Percentiles rank a stretch among this genome's conserved stretches.
Conservation (phyloP, 345 rosid species). For the Cardamine occulta region DNA sequence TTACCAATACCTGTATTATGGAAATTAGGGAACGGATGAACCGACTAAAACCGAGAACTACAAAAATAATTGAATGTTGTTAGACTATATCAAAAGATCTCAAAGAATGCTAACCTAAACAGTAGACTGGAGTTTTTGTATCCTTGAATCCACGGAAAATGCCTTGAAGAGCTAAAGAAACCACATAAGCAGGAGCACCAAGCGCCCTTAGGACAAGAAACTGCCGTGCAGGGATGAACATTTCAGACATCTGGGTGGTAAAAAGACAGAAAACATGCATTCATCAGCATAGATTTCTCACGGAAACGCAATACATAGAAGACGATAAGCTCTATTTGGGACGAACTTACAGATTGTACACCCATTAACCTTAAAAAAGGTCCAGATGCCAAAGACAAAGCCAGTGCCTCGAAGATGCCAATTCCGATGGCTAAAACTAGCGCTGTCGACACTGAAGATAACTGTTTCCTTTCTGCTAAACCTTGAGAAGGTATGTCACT, state of each 20-base stretch:
- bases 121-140: slow-evolving; percentile 82
- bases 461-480: slow-evolving; percentile 64
- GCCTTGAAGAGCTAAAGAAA: slow-evolving; percentile 93
- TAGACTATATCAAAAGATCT: slow-evolving; percentile 25
- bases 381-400: slow-evolving; percentile 78
- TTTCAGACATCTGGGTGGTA: slow-evolving; percentile 67
- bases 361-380: slow-evolving; percentile 83
- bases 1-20: slow-evolving; percentile 75
- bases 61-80: neutral
- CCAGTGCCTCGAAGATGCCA: slow-evolving; percentile 82
- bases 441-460: slow-evolving; percentile 91
- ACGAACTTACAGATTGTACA: slow-evolving; percentile 62
- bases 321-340: slow-evolving; percentile 7
- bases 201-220: slow-evolving; percentile 83
- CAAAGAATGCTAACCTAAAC: slow-evolving; percentile 68
- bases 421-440: slow-evolving; percentile 77
- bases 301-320: neutral
- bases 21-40: slow-evolving; percentile 15
- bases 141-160: slow-evolving; percentile 96
- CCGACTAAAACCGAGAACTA: slow-evolving; percentile 1
- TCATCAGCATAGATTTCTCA: slow-evolving; percentile 25
- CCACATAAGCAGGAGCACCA: slow-evolving; percentile 96
- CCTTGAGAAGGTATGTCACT: slow-evolving; percentile 50
- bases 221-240: slow-evolving; percentile 68
- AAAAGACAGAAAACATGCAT: slow-evolving; percentile 2